Conservation (phyloP, 2,329 filamentous ascomycete genomes). For the Sporothrix sp. region DNA sequence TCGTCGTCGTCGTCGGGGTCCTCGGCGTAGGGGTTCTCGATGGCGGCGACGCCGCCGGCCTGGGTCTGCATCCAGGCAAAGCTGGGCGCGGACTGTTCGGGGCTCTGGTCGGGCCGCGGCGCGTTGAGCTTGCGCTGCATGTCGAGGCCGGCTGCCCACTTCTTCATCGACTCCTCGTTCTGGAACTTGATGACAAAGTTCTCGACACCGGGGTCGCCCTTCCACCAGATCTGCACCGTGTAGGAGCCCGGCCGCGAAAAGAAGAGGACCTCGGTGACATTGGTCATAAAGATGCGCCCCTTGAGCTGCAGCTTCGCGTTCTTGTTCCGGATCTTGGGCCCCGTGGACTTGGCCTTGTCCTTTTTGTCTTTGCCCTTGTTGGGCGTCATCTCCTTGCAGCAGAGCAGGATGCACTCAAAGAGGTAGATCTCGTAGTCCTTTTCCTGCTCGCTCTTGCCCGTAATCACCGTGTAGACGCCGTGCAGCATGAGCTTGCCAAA, state of each 20-base stretch:
- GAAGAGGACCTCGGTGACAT: conserved; percentile 89
- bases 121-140: conserved; percentile 58
- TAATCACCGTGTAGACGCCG: conserved; percentile 85
- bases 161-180: conserved; percentile 87
- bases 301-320: conserved; percentile 86
- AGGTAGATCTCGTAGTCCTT: conserved; percentile 98
- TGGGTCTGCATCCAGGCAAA: conserved; percentile 72
- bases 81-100: conserved; percentile 52
- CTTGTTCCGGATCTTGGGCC: conserved; percentile 50
- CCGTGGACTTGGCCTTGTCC: conserved; percentile 48
- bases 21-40: conserved; percentile 75
- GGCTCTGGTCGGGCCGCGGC: conserved; percentile 36
- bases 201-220: conserved; percentile 87
- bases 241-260: conserved; percentile 78
- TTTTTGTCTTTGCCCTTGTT: conserved; percentile 76
- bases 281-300: conserved; percentile 97
- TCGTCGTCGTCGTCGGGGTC: conserved; percentile 55
- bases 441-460: conserved; percentile 80
- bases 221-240: conserved; percentile 97
- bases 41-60: conserved; percentile 34
- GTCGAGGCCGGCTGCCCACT: conserved; percentile 77
- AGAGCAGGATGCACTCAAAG: conserved; percentile 89
- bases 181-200: conserved; percentile 92
- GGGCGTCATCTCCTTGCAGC: conserved; percentile 88
- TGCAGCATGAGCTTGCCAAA: conserved; percentile 84